Base-by-base conservation (phyloP, 2,329 filamentous ascomycete species). In the Tolypocladium tundrense region DNA sequence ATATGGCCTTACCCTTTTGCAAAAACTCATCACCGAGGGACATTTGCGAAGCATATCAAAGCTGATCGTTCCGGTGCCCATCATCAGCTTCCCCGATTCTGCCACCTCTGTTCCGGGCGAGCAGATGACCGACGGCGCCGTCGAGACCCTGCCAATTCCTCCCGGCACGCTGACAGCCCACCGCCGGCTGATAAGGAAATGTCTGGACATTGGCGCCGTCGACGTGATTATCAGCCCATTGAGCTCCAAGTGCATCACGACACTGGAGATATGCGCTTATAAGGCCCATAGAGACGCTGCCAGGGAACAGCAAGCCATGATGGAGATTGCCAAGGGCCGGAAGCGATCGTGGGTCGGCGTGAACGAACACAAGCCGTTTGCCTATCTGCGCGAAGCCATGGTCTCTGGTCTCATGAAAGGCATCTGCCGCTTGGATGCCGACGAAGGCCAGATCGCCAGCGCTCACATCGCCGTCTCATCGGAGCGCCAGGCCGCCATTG, bases 261-360 rank as follows among this genome's bases (percentile, higher is more conserved):
- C 87, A 37, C 78, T 96, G 55, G 86, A 89, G 60, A 85, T 94
- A 19, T 91, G 93, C 69, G 91, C 89, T 51, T 96, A 95, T 74
- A 86, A 88, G 65, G 85, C 88, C 53, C 88, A 90, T 67, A 89
- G 89, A 70, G 86, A 91, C 65, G 87, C 88, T 27, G 79, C 83
- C 40, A 85, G 83, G 66, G 88, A 92, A 66, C 86, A 91, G 67
- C 81, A 87, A 59, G 83, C 85, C 21, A 81, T 91, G 60, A 69
- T 91, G 58, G 87, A 88, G 60, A 78, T 88, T 59, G 88, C 87
- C 67, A 85, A 87, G 64, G 85, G 87, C 51, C 83, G 91, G 57
- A 95, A 95, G 72, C 84, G 91, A 56, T 96, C 92, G 0, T 96
- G 92, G 92, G 91, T 96, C 48, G 91, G 92, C 33, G 82, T 95